These are phyloP conservation scores for Fusarium caatingaense DNA, from an alignment of 2,329 filamentous ascomycete genomes.

Conservation along the genomic window DNA sequence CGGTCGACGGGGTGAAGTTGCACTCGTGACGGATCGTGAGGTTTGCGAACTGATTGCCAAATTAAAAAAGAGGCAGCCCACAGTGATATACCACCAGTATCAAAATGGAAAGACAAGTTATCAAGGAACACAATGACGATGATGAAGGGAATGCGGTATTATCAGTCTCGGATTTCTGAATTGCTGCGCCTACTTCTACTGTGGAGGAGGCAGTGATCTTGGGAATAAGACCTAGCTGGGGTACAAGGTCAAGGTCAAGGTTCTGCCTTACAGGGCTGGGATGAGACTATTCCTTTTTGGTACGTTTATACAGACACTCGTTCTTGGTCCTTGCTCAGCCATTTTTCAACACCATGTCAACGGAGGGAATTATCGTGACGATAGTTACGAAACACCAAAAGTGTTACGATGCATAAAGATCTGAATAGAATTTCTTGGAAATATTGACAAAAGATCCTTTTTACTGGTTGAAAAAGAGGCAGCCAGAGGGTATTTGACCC, in stretches of 20 bases:
- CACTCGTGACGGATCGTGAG: not conserved
- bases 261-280: conserved; percentile 41
- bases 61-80: conserved; percentile 31
- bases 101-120: not conserved
- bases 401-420: not conserved
- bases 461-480: conserved; percentile 26
- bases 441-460: not conserved
- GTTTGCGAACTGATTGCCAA: not conserved
- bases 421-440: not conserved
- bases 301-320: not conserved
- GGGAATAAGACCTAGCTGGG: not conserved
- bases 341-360: conserved; percentile 14
- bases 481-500: conserved; percentile 16
- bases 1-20: not conserved
- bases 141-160: conserved; percentile 7
- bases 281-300: conserved; percentile 15
- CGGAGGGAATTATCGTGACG: not conserved
- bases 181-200: conserved; percentile 27
- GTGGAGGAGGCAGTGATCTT: conserved; percentile 28
- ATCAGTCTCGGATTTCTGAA: conserved; percentile 4
- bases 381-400: not conserved
- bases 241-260: not conserved
- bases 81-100: not conserved
- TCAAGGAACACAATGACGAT: not conserved
- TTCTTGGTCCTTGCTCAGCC: not conserved